Percentiles rank a stretch among this genome's conserved stretches.
phyloP scores from a whole-genome alignment of 2,329 filamentous ascomycete species.

The Botrytis sinoallii region DNA sequence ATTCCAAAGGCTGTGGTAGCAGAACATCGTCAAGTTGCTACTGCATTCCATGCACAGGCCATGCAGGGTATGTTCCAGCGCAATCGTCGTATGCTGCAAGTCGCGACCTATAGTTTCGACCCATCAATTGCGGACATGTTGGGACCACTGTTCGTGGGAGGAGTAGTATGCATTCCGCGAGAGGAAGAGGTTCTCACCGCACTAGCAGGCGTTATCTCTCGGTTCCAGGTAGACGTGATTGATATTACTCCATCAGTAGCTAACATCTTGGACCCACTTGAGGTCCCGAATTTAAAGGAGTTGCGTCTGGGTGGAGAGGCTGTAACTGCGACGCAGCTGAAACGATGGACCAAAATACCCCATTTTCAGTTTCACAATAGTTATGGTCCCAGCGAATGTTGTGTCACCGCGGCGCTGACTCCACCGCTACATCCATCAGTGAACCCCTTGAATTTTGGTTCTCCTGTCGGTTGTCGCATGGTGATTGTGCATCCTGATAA shows the following conservation, averaged over 20 bases:
- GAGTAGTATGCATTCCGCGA: constrained; percentile 26
- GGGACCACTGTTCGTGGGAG: constrained; percentile 24
- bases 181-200: constrained; percentile 22
- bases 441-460: neutral
- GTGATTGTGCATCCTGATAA: constrained; percentile 34
- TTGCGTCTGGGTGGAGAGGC: neutral
- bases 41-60: constrained; percentile 15
- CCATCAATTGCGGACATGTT: constrained; percentile 25
- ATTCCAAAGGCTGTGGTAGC: constrained; percentile 20
- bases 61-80: neutral
- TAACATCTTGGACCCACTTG: neutral
- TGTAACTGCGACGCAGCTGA: neutral
- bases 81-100: constrained; percentile 22
- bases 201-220: neutral
- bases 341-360: neutral
- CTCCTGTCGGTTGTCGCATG: constrained; percentile 2
- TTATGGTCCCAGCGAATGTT: constrained; percentile 19
- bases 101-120: constrained; percentile 27
- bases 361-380: constrained; percentile 25
- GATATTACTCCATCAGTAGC: neutral
- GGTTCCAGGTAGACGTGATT: neutral
- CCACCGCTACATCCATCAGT: neutral
- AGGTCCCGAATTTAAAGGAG: neutral
- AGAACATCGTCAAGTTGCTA: neutral
- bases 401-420: neutral